Evolutionary conservation across 331 rosid genomes (phyloP).

Genomic region (Rhamnella rubrinervis): DNA sequence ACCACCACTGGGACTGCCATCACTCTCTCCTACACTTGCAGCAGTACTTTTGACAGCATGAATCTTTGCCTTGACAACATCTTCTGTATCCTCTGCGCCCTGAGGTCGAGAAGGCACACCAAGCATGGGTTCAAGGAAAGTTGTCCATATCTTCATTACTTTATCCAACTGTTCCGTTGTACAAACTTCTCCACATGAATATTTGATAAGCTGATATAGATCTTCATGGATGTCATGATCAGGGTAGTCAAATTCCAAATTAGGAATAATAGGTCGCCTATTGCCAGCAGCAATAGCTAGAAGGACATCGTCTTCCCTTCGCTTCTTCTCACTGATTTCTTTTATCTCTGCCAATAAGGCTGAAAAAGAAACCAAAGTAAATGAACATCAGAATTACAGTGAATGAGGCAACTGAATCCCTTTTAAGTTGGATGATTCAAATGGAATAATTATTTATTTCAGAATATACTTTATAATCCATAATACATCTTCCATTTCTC

Average conservation of each 20-base stretch:
- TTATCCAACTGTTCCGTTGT: conserved; percentile 90
- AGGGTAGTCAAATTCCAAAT: conserved; percentile 80
- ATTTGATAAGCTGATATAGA: conserved; percentile 86
- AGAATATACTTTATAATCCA: too few species aligned
- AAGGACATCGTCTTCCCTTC: conserved; percentile 89
- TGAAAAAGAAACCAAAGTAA: conserved; percentile 34
- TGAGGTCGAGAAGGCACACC: conserved; percentile 87
- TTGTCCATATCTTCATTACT: conserved; percentile 97
- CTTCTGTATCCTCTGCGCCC: conserved; percentile 90
- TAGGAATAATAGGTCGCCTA: conserved; percentile 82
- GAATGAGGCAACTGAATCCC: neutral
- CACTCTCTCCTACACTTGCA: conserved; percentile 59
- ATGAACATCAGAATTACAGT: conserved; percentile 10
- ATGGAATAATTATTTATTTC: neutral
- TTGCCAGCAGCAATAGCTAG: conserved; percentile 97
- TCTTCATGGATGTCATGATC: conserved; percentile 93
- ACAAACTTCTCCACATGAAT: conserved; percentile 94
- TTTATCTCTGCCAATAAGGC: conserved; percentile 92
- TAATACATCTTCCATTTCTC: too few species aligned
- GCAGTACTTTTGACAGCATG: conserved; percentile 44
- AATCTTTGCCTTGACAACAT: conserved; percentile 63
- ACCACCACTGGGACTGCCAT: conserved; percentile 64
- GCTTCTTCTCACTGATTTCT: conserved; percentile 95
- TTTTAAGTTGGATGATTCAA: neutral
- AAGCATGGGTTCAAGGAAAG: conserved; percentile 85